phyloP scores from a whole-genome alignment of 805 yeast genomes.

The Kuraishia ogatae region DNA sequence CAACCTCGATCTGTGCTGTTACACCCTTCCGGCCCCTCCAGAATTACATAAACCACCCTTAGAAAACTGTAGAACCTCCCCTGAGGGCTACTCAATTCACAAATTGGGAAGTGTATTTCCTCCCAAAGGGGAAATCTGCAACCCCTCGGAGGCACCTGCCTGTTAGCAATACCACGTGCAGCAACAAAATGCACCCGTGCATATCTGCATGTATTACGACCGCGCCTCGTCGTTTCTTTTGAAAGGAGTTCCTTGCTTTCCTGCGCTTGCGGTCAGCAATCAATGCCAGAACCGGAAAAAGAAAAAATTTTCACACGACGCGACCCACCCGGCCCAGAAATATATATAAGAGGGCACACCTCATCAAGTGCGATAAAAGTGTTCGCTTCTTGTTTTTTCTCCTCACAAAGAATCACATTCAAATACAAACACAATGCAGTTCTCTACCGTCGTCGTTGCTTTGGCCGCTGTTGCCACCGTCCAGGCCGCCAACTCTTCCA shows the following conservation, averaged over 20 bases:
- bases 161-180: not conserved
- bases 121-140: not conserved
- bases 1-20: too few relatives aligned
- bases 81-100: too few relatives aligned
- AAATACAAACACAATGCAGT: constrained; percentile 44
- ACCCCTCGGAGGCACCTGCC: not conserved
- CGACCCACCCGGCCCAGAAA: not conserved
- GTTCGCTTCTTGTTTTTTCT: not conserved
- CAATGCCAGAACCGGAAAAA: not conserved
- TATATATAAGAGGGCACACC: not conserved
- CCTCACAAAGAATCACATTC: not conserved
- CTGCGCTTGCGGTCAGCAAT: not conserved
- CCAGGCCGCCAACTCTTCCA: constrained; percentile 45
- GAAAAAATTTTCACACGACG: not conserved
- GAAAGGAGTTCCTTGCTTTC: not conserved
- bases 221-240: not conserved
- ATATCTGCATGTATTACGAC: not conserved
- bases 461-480: constrained; percentile 65
- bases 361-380: not conserved
- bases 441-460: constrained; percentile 58
- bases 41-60: too few relatives aligned
- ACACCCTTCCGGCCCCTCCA: too few relatives aligned
- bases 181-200: not conserved
- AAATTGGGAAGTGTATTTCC: not conserved
- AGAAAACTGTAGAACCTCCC: too few relatives aligned